phyloP scores from a whole-genome alignment of 495 filamentous ascomycete genomes.

The Lasiosphaeria ovina region DNA sequence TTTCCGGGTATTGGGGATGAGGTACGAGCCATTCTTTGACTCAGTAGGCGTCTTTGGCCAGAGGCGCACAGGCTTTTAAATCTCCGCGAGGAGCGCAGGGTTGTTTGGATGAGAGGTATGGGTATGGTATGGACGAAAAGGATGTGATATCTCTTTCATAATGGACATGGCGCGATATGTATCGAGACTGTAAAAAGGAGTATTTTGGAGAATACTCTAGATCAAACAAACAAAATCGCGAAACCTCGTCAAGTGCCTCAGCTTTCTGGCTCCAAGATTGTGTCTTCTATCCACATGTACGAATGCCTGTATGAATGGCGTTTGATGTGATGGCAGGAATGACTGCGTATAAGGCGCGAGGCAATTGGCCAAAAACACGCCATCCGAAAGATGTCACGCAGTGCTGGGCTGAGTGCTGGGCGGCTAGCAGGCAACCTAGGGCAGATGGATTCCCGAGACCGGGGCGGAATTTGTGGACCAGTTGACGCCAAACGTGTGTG shows the following conservation, averaged over 20 bases:
- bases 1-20: conserved; percentile 4
- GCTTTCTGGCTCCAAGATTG: too few relatives aligned
- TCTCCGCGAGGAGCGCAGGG: neutral
- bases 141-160: neutral
- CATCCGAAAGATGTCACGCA: neutral
- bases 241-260: neutral
- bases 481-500: too few relatives aligned
- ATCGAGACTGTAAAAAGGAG: conserved; percentile 1
- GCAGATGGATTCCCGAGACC: too few relatives aligned
- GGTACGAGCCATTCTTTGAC: neutral
- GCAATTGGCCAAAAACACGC: neutral
- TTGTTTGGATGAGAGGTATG: neutral
- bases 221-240: neutral
- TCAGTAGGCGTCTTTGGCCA: too few relatives aligned
- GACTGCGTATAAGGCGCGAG: neutral
- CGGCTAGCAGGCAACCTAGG: neutral
- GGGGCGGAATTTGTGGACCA: too few relatives aligned
- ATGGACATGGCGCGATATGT: neutral
- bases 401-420: neutral
- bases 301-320: neutral
- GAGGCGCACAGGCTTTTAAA: too few relatives aligned
- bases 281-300: too few relatives aligned
- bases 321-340: neutral
- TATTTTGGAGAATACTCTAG: neutral
- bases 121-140: neutral